A percentile compares a stretch with the other conserved stretches of the same genome.
phyloP scores from a whole-genome alignment of 306 rosid species.

The Echinosophora koreensis region DNA sequence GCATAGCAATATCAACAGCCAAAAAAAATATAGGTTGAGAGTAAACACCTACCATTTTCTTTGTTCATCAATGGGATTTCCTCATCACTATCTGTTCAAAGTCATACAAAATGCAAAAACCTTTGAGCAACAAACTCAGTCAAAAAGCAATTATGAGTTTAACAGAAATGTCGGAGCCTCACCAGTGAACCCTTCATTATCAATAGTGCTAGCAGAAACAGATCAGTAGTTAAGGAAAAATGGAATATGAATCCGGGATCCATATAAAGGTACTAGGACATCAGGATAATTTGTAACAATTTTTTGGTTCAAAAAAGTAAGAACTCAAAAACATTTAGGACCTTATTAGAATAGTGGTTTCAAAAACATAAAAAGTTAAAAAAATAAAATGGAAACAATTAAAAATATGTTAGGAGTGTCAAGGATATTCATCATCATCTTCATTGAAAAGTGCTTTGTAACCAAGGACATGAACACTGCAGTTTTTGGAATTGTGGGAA shows the following conservation, averaged over 20 bases:
- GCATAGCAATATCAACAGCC: not conserved
- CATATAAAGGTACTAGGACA: too few species aligned
- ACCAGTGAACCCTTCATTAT: slow-evolving; percentile 54
- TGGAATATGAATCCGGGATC: not conserved
- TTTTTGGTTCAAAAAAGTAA: not conserved
- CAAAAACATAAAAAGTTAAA: not conserved
- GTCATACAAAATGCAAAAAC: not conserved
- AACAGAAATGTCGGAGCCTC: slow-evolving; percentile 19
- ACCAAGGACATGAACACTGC: slow-evolving; percentile 74
- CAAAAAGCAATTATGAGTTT: not conserved
- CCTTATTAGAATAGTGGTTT: not conserved
- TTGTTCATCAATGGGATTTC: slow-evolving; percentile 39
- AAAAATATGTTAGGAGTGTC: not conserved
- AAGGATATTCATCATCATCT: slow-evolving; percentile 87
- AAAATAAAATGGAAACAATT: not conserved
- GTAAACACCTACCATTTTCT: slow-evolving; percentile 64
- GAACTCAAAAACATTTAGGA: not conserved
- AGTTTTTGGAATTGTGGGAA: slow-evolving; percentile 76
- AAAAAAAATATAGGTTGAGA: not conserved
- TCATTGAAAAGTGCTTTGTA: slow-evolving; percentile 55
- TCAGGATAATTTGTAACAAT: too few species aligned
- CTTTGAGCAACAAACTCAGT: slow-evolving; percentile 2
- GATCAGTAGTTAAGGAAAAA: slow-evolving; percentile 57
- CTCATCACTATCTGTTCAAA: slow-evolving; percentile 56
- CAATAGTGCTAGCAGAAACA: slow-evolving; percentile 54